Evolutionary conservation across 345 rosid species (phyloP), one percentile per base, ranked within the genome.

Genomic region (Eucalyptus erythrocorys): DNA sequence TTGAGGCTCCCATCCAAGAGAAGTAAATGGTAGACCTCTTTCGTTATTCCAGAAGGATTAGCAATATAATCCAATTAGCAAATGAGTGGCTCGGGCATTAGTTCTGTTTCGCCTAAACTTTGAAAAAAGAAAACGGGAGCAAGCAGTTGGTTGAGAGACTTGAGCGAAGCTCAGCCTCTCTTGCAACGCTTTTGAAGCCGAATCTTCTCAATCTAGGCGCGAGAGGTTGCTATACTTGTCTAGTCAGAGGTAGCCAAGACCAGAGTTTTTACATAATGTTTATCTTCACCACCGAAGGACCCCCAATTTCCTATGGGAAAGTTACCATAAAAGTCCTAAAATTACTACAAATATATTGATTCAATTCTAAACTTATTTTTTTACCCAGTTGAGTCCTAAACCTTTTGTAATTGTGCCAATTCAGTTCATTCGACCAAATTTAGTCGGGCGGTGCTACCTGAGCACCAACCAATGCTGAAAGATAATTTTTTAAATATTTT

Each of bases 371-470:
- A 51, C 10, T 50, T 17, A 6, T 51, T 19, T 51, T 51, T 51
- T 51, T 7, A 51, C 24, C 4, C 2, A 51, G 21, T 51, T 3
- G 5, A 51, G 10, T 21, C 0, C 8, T 51, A 51, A 51, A 51
- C 0, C 0, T 51, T 3, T 51, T 51, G 2, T 0, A 19, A 21
- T 19, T 51, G 0, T 51, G 26, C 8, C 10, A 21, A 21, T 51
- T 51, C 0, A 21, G 0, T 51, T 0, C 10, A 51, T 0, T 19
- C 1, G 0, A 0, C 2, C 4, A 51, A 19, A 51, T 51, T 51
- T 51, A 51, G 5, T 21, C 1, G 0, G 10, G 0, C 0, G 2
- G 4, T 51, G 0, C 10, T 51, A 0, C 0, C 2, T 51, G 10
- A 51, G 21, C 10, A 21, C 57, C 26, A 19, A 51, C 10, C 57